Conservation (phyloP, 805 yeast genomes). For the Hanseniaspora mollemarum region DNA sequence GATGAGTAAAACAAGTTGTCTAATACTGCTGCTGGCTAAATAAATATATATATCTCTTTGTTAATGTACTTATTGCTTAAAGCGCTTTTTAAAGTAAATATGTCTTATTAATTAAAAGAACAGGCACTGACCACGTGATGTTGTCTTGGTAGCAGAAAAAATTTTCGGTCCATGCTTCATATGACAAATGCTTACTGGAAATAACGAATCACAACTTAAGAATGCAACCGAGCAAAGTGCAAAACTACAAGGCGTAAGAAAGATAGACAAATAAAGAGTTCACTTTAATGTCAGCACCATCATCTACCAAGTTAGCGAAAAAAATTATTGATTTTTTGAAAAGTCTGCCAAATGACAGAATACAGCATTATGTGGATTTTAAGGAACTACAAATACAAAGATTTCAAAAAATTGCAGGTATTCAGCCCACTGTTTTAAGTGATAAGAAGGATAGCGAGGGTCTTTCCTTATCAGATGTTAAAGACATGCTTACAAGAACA, state of each 20-base stretch:
- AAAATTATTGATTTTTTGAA: slow-evolving; percentile 48
- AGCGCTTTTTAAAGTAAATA: too few relatives aligned
- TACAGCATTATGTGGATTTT: slow-evolving; percentile 59
- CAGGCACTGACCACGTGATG: too few relatives aligned
- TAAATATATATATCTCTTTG: too few relatives aligned
- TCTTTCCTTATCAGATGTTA: slow-evolving; percentile 34
- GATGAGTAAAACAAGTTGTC: slow-evolving; percentile 1
- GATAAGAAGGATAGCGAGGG: slow-evolving; percentile 32
- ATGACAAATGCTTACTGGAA: too few relatives aligned
- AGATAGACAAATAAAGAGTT: too few relatives aligned
- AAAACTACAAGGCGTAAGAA: too few relatives aligned
- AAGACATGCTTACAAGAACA: slow-evolving; percentile 31
- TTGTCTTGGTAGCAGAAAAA: too few relatives aligned
- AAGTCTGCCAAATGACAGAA: slow-evolving; percentile 55
- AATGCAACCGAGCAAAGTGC: too few relatives aligned
- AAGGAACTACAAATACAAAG: slow-evolving; percentile 54
- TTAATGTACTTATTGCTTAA: too few relatives aligned
- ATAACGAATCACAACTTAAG: too few relatives aligned
- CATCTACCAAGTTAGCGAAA: slow-evolving; percentile 35
- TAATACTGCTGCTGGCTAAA: not conserved
- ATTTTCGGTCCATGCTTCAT: too few relatives aligned
- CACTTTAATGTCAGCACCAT: not conserved
- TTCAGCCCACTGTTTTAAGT: slow-evolving; percentile 27
- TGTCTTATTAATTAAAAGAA: too few relatives aligned
- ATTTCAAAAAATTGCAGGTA: slow-evolving; percentile 42